A percentile compares a stretch with the other conserved stretches of the same genome.
phyloP scores from a whole-genome alignment of 2,329 filamentous ascomycete species.

The Colletotrichum chrysophilum region DNA sequence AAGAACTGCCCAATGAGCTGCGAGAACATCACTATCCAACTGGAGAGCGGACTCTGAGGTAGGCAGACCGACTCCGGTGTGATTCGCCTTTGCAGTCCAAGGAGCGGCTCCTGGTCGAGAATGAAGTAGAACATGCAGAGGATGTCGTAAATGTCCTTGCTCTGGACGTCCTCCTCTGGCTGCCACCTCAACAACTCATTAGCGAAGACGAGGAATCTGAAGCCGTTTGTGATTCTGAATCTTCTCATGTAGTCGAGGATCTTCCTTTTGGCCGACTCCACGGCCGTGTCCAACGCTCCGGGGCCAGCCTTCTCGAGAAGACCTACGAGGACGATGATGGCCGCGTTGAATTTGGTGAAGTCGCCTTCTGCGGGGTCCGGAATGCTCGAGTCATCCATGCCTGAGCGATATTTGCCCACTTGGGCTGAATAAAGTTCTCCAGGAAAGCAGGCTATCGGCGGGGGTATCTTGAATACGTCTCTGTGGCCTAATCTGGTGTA shows the following conservation, averaged over 20 bases:
- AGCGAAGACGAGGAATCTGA: conserved; percentile 28
- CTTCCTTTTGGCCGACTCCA: neutral
- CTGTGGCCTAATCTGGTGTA: neutral
- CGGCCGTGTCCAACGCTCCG: neutral
- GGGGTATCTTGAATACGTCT: neutral
- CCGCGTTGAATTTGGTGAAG: neutral
- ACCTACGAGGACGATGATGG: neutral
- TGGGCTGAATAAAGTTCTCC: neutral
- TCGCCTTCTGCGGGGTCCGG: neutral
- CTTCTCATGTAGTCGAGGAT: neutral
- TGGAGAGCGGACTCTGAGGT: conserved; percentile 36
- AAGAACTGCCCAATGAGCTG: conserved; percentile 39
- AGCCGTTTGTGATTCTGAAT: neutral
- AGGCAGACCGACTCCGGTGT: conserved; percentile 30
- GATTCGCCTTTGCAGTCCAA: conserved; percentile 24
- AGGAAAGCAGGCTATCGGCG: neutral
- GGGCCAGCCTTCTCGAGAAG: neutral
- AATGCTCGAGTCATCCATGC: neutral
- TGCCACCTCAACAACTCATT: conserved; percentile 40
- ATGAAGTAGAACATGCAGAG: conserved; percentile 46
- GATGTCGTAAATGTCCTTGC: conserved; percentile 38
- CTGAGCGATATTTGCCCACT: neutral
- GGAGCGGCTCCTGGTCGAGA: conserved; percentile 36
- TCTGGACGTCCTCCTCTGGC: conserved; percentile 37
- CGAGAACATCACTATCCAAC: conserved; percentile 43